phyloP scores from a whole-genome alignment of 768 basidiomycete genomes.

The Hemileccinum rubropunctum region DNA sequence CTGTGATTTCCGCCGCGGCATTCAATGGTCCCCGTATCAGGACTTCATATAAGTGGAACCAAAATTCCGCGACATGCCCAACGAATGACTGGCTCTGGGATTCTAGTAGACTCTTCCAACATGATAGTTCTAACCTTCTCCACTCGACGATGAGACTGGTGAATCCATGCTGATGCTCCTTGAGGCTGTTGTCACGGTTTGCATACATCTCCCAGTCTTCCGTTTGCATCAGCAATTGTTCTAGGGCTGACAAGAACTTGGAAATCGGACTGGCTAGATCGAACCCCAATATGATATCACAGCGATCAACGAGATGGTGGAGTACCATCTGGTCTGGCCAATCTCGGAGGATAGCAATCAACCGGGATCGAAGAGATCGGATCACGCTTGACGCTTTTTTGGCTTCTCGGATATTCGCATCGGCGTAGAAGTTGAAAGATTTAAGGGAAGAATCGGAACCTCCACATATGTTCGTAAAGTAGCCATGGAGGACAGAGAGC shows the following conservation, averaged over 20 bases:
- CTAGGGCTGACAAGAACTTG: constrained; percentile 75
- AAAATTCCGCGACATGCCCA: constrained; percentile 64
- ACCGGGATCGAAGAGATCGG: constrained; percentile 45
- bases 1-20: constrained; percentile 39
- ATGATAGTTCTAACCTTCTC: constrained; percentile 85
- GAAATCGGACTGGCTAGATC: constrained; percentile 72
- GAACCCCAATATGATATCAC: constrained; percentile 59
- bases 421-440: constrained; percentile 75
- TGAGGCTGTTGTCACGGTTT: constrained; percentile 85
- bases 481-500: constrained; percentile 45
- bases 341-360: constrained; percentile 59
- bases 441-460: constrained; percentile 13
- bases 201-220: constrained; percentile 98
- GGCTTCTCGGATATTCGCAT: constrained; percentile 71
- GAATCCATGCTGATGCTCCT: constrained; percentile 59
- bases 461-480: constrained; percentile 33
- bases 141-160: constrained; percentile 80
- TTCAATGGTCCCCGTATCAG: constrained; percentile 60
- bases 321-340: constrained; percentile 99
- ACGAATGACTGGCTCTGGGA: constrained; percentile 55
- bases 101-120: constrained; percentile 80
- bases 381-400: constrained; percentile 58
- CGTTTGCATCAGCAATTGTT: constrained; percentile 80
- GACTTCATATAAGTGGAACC: constrained; percentile 88
- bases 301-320: constrained; percentile 75